These are phyloP conservation scores for Metroxylon sagu DNA, from an alignment of 176 grass and related monocot genomes.

Conservation along the genomic window DNA sequence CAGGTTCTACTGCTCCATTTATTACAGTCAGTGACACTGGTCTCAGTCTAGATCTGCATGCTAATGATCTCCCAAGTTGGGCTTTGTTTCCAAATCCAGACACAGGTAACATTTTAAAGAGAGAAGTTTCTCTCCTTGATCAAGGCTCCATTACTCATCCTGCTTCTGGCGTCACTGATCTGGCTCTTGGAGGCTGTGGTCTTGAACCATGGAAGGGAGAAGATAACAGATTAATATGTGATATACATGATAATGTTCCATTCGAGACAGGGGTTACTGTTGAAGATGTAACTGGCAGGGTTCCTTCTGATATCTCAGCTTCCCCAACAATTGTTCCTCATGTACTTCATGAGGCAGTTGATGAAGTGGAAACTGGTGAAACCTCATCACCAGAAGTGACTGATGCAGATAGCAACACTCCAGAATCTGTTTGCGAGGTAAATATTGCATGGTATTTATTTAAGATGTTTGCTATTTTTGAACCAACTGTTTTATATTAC, in stretches of 20 bases:
- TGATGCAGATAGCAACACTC: conserved; percentile 18
- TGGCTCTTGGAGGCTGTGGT: conserved; percentile 1
- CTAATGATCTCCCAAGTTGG: conserved; percentile 2
- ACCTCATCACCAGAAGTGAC: conserved; percentile 21
- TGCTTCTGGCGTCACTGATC: conserved; percentile 22
- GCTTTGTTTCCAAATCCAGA: conserved; percentile 20
- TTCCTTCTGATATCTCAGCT: conserved; percentile 32
- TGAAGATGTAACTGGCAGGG: conserved; percentile 52
- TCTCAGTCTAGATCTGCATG: conserved; percentile 13
- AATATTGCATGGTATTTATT: not conserved
- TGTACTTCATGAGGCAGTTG: conserved; percentile 28
- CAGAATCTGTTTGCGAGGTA: conserved; percentile 42
- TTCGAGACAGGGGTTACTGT: conserved; percentile 28
- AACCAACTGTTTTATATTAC: not conserved
- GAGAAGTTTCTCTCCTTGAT: conserved; percentile 27
- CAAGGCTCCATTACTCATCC: conserved; percentile 4
- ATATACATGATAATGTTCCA: conserved; percentile 19
- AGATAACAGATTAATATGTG: conserved; percentile 5
- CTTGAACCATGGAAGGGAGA: conserved; percentile 7
- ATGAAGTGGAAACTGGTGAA: conserved; percentile 26
- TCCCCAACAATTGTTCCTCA: conserved; percentile 33
- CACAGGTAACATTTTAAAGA: conserved; percentile 11
- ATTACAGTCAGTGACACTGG: conserved; percentile 2
- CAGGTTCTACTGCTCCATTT: conserved; percentile 2
- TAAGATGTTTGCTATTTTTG: too few relatives aligned